A percentile compares a stretch with the other conserved stretches of the same genome.
phyloP scores from a whole-genome alignment of 192 early-diverging fungal species.

The Jimgerdemannia lactiflua region DNA sequence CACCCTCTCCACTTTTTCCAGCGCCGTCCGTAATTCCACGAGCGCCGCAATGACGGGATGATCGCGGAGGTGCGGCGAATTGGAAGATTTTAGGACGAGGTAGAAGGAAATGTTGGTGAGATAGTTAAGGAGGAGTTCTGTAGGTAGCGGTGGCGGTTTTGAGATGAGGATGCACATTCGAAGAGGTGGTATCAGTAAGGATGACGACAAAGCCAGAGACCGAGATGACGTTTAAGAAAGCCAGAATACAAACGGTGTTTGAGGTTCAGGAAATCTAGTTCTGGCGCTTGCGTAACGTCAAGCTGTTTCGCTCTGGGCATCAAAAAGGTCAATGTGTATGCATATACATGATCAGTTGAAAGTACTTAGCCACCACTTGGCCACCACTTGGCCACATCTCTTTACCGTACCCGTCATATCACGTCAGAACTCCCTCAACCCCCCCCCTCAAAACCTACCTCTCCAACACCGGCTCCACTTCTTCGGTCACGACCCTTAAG shows the following conservation, averaged over 20 bases:
- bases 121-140: slow-evolving; percentile 62
- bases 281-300: slow-evolving; percentile 18
- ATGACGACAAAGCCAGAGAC: too few relatives aligned
- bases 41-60: slow-evolving; percentile 87
- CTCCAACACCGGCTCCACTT: slow-evolving; percentile 21
- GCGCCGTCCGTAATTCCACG: slow-evolving; percentile 67
- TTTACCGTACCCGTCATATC: too few relatives aligned
- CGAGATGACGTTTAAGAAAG: too few relatives aligned
- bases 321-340: not conserved
- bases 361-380: too few relatives aligned
- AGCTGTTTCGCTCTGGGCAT: slow-evolving; percentile 6
- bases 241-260: slow-evolving; percentile 22
- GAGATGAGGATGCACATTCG: not conserved
- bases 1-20: slow-evolving; percentile 65
- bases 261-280: slow-evolving; percentile 31
- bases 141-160: not conserved
- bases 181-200: too few relatives aligned
- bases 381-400: too few relatives aligned
- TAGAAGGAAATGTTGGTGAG: slow-evolving; percentile 91
- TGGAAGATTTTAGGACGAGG: slow-evolving; percentile 65
- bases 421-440: too few relatives aligned
- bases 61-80: slow-evolving; percentile 52
- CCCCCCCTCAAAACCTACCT: slow-evolving; percentile 14
- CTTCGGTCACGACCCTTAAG: slow-evolving; percentile 30
- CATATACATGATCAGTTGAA: not conserved